These are phyloP conservation scores for Ilyonectria destructans DNA, from an alignment of 2,329 filamentous ascomycete species.

Conservation along the genomic window DNA sequence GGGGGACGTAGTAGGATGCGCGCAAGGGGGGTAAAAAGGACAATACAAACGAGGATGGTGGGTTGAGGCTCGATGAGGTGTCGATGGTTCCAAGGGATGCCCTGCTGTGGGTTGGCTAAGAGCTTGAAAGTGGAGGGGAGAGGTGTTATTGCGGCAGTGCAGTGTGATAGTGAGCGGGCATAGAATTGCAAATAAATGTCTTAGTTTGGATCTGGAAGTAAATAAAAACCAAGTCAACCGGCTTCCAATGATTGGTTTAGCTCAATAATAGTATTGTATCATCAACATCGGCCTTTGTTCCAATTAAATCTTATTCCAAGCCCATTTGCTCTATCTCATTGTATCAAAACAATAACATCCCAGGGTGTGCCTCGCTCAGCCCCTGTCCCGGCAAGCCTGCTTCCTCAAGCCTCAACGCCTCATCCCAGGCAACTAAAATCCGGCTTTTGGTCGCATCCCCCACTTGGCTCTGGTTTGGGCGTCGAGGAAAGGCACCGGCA, in stretches of 20 bases:
- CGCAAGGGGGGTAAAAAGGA: slow-evolving; percentile 15
- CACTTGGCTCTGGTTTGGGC: slow-evolving; percentile 47
- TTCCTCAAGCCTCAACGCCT: slow-evolving; percentile 23
- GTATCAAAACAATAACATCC: slow-evolving; percentile 27
- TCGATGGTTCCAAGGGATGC: slow-evolving; percentile 39
- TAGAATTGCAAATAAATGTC: background rate
- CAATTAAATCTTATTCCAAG: background rate
- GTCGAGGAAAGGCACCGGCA: slow-evolving; percentile 32
- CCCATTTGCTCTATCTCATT: slow-evolving; percentile 18
- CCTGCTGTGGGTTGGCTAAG: slow-evolving; percentile 27
- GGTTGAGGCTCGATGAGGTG: slow-evolving; percentile 45
- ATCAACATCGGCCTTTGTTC: no score
- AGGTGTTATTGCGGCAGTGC: slow-evolving; percentile 30
- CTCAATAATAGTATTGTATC: background rate
- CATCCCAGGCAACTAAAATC: slow-evolving; percentile 36
- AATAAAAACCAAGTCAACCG: background rate
- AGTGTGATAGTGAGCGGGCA: slow-evolving; percentile 23
- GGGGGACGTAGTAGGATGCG: background rate
- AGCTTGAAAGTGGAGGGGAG: slow-evolving; percentile 5
- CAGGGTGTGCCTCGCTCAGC: slow-evolving; percentile 2
- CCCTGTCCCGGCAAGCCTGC: slow-evolving; percentile 25
- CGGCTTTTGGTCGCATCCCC: slow-evolving; percentile 45
- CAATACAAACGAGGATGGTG: slow-evolving; percentile 32
- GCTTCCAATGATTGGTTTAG: no score
- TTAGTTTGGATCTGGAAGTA: background rate